Evolutionary conservation across 2,329 filamentous ascomycete species (phyloP), one percentile per base, ranked within the genome.

Genomic region (Ophiosphaerella narmari): DNA sequence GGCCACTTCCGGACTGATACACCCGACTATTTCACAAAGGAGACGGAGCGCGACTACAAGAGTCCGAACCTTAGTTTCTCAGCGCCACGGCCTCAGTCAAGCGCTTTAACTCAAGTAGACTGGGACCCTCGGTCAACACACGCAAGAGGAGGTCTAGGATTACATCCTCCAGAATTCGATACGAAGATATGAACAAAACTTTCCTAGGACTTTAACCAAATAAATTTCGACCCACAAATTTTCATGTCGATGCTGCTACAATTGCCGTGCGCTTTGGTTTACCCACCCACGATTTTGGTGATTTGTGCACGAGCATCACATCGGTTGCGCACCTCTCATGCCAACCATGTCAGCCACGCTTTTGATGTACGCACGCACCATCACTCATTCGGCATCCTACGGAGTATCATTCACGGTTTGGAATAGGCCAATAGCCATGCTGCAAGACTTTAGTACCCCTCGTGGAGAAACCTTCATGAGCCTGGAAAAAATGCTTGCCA

Each of bases 21-120:
- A 3, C 70, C 70, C 1, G 70, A 74, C 31, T 71, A 72, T 50
- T 72, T 74, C 38, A 55, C 57, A 21, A 70, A 71, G 33, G 67
- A 74, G 21, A 50, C 62, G 7, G 67, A 76, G 41, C 66, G 74
- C 43, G 59, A 70, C 18, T 77, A 77, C 52, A 62, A 59, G 14
- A 71, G 69, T 18, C 74, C 74, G 3, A 68, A 46, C 0, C 58
- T 71, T 18, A 77, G 74, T 50, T 77, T 77, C 55, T 77, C 75
- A 3, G 64, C 68, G n/a, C 75, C 75, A 16, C 63, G 73, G 45
- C 61, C 71, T 6, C 73, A 71, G 14, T 73, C 67, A 11, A 62
- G 64, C 33, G 45, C 52, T 37, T 49, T 63, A 5, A 54, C 57
- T 26, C 59, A 58, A 12, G 61, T 68, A 11, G 71, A 72, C 14